Conservation (phyloP, 2,329 filamentous ascomycete genomes). For the Didymella glomerata region DNA sequence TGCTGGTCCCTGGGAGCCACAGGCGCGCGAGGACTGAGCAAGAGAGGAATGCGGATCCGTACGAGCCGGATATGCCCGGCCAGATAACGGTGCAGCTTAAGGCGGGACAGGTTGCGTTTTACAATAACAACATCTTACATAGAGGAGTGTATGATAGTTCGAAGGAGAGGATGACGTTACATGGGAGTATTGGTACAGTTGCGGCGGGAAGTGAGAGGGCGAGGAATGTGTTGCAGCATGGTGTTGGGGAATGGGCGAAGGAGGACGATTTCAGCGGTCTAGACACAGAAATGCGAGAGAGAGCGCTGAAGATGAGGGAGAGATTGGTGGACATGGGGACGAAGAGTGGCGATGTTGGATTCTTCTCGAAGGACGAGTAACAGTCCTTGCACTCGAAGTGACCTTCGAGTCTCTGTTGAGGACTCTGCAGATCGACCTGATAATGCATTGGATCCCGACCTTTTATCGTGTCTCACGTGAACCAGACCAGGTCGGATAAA, state of each 20-base stretch:
- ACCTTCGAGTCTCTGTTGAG: no score
- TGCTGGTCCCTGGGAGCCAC: slow-evolving; percentile 83
- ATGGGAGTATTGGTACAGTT: slow-evolving; percentile 73
- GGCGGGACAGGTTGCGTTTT: slow-evolving; percentile 84
- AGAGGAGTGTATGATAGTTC: slow-evolving; percentile 69
- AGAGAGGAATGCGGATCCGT: slow-evolving; percentile 74
- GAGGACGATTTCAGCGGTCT: slow-evolving; percentile 68
- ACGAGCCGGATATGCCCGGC: slow-evolving; percentile 67
- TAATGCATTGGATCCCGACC: no score
- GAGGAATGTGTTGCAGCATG: slow-evolving; percentile 79
- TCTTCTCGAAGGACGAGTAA: slow-evolving; percentile 49
- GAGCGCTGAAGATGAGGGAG: slow-evolving; percentile 71
- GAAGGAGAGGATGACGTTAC: slow-evolving; percentile 73
- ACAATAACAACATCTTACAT: slow-evolving; percentile 89
- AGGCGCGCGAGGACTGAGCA: slow-evolving; percentile 71
- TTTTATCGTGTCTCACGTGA: no score
- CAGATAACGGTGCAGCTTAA: slow-evolving; percentile 72
- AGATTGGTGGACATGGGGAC: slow-evolving; percentile 69
- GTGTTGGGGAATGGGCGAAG: slow-evolving; percentile 72
- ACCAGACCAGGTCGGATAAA: no score
- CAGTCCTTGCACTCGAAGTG: neutral
- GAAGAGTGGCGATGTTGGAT: slow-evolving; percentile 69
- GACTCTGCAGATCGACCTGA: no score
- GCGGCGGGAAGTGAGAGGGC: slow-evolving; percentile 65
- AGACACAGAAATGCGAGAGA: slow-evolving; percentile 64